Evolutionary conservation across 2,329 filamentous ascomycete genomes (phyloP).

Genomic region (Paecilomyces sp.): DNA sequence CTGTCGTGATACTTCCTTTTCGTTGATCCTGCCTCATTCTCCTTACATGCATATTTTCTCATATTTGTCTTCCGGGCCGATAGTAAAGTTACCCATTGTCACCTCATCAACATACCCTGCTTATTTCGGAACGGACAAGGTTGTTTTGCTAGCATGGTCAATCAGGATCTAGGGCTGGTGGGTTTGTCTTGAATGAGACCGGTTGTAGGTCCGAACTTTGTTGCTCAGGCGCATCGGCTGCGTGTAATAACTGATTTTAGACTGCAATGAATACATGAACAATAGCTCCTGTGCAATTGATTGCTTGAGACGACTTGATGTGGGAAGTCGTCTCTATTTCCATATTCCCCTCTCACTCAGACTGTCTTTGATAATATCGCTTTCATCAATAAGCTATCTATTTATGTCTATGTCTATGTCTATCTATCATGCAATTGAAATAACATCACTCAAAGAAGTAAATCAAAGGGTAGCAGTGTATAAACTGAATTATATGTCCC

Average conservation of each 20-base stretch:
- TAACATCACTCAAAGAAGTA: neutral
- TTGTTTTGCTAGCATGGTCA: neutral
- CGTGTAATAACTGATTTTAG: constrained; percentile 15
- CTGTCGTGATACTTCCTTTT: constrained; percentile 54
- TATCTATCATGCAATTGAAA: neutral
- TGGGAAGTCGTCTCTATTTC: neutral
- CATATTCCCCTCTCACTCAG: neutral
- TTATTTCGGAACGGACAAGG: constrained; percentile 1
- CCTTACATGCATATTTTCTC: neutral
- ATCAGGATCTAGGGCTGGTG: constrained; percentile 6
- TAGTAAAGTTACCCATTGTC: constrained; percentile 1
- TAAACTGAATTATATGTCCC: neutral
- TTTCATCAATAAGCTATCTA: neutral
- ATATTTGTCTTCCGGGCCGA: neutral
- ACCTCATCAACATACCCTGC: constrained; percentile 1
- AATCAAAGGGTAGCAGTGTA: neutral
- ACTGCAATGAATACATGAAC: constrained; percentile 12
- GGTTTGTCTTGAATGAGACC: constrained; percentile 3
- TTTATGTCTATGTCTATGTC: neutral
- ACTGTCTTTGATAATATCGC: neutral
- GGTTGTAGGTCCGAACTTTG: neutral
- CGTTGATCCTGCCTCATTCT: neutral
- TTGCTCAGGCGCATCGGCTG: constrained; percentile 5
- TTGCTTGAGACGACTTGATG: neutral
- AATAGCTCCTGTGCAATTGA: neutral